These are phyloP conservation scores for Penicillium psychrofluorescens DNA, from an alignment of 495 filamentous ascomycete genomes.

Conservation along the genomic window DNA sequence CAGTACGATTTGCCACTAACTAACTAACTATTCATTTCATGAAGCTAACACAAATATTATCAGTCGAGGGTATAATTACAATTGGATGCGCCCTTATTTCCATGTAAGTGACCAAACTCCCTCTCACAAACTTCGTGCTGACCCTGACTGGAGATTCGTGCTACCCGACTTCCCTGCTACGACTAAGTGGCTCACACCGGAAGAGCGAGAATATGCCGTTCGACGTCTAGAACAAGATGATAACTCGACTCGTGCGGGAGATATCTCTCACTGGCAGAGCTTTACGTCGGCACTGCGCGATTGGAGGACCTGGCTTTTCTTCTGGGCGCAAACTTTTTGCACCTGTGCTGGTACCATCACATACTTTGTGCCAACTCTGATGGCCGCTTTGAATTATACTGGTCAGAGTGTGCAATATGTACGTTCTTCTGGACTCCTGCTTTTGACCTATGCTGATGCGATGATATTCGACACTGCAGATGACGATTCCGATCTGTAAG, in stretches of 20 bases:
- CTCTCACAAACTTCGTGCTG: neutral
- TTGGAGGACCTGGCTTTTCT: conserved; percentile 4
- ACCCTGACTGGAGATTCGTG: neutral
- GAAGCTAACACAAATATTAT: neutral
- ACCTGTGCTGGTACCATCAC: conserved; percentile 4
- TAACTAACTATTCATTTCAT: neutral
- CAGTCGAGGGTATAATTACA: conserved; percentile 3
- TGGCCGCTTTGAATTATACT: conserved; percentile 3
- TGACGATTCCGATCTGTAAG: conserved; percentile 4
- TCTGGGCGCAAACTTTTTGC: conserved; percentile 1
- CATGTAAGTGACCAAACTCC: neutral
- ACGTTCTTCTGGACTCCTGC: neutral
- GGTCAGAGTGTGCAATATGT: conserved; percentile 2
- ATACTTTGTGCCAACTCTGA: conserved; percentile 2
- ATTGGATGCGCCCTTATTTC: conserved; percentile 3
- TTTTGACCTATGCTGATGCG: neutral
- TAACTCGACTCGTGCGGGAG: conserved; percentile 1
- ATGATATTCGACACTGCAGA: conserved; percentile 1
- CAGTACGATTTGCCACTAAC: neutral
- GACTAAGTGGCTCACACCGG: neutral
- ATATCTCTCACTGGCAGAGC: conserved; percentile 2
- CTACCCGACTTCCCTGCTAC: neutral
- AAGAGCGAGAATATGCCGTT: conserved; percentile 1
- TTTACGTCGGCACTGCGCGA: conserved; percentile 1
- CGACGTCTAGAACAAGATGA: neutral